phyloP scores from a whole-genome alignment of 1,139 yeast species.

The Candida tetrigidarum region DNA sequence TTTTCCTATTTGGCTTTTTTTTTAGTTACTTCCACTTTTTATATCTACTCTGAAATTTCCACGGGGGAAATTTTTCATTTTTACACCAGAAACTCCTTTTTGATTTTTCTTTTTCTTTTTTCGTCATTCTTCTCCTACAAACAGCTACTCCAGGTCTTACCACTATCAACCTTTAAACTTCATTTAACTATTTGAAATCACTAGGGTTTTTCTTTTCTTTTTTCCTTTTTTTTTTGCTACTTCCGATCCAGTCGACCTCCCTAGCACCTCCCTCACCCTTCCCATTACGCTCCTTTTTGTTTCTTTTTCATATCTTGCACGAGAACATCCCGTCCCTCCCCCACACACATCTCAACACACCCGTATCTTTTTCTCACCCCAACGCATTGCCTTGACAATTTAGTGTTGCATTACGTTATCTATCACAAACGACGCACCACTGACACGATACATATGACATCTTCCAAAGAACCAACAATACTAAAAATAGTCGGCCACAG shows the following conservation, averaged over 20 bases:
- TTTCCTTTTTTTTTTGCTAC: too few species aligned
- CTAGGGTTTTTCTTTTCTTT: too few species aligned
- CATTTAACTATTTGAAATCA: too few species aligned
- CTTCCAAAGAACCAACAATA: conserved; percentile 6
- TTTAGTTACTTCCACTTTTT: not conserved
- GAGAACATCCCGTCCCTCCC: not conserved
- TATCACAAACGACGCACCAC: not conserved
- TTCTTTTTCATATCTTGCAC: too few species aligned
- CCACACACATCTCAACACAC: not conserved
- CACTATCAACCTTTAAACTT: too few species aligned
- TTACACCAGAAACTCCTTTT: not conserved
- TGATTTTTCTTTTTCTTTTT: not conserved
- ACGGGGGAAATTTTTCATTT: not conserved
- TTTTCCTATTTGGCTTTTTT: not conserved
- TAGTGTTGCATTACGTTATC: not conserved
- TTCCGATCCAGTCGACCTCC: too few species aligned
- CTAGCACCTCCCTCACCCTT: too few species aligned
- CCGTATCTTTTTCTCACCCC: not conserved
- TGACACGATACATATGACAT: conserved; percentile 1
- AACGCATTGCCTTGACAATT: not conserved
- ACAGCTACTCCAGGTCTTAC: too few species aligned
- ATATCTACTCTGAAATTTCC: not conserved
- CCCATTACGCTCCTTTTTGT: not conserved
- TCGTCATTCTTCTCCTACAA: too few species aligned
- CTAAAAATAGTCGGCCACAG: conserved; percentile 6